Conservation (phyloP, 805 yeast species). For the Yarrowia deformans region DNA sequence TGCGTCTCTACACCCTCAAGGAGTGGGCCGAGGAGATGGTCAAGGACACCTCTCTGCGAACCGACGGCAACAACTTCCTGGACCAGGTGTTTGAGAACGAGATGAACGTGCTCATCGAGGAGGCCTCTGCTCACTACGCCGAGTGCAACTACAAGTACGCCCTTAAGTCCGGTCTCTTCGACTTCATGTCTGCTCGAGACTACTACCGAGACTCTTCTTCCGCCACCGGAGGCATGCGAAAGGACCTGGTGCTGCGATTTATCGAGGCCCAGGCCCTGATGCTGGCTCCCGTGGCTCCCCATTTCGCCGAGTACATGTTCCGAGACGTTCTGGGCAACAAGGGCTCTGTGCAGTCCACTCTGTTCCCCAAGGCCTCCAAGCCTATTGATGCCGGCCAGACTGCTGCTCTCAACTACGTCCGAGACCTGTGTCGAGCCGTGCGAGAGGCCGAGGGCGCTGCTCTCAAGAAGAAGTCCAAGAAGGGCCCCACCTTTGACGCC, state of each 20-base stretch:
- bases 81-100: constrained; percentile 93
- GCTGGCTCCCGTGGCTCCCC: constrained; percentile 94
- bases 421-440: constrained; percentile 77
- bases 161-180: constrained; percentile 88
- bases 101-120: constrained; percentile 80
- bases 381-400: constrained; percentile 67
- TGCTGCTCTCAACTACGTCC: constrained; percentile 80
- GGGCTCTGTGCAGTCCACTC: constrained; percentile 72
- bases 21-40: constrained; percentile 92
- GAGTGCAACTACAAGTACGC: constrained; percentile 85
- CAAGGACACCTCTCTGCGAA: constrained; percentile 61
- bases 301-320: constrained; percentile 89
- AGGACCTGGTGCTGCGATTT: constrained; percentile 78
- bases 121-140: constrained; percentile 73
- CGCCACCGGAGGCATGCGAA: constrained; percentile 68
- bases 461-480: constrained; percentile 62
- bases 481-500: constrained; percentile 75
- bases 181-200: constrained; percentile 94
- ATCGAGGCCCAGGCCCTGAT: constrained; percentile 86
- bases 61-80: constrained; percentile 67
- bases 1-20: constrained; percentile 87
- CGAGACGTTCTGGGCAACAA: constrained; percentile 76
- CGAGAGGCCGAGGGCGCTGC: constrained; percentile 93
- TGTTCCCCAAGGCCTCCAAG: constrained; percentile 78
- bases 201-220: constrained; percentile 84